Evolutionary conservation across 2,329 filamentous ascomycete species (phyloP), one percentile per base, ranked within the genome.

Genomic region (Paramyrothecium roridum): DNA sequence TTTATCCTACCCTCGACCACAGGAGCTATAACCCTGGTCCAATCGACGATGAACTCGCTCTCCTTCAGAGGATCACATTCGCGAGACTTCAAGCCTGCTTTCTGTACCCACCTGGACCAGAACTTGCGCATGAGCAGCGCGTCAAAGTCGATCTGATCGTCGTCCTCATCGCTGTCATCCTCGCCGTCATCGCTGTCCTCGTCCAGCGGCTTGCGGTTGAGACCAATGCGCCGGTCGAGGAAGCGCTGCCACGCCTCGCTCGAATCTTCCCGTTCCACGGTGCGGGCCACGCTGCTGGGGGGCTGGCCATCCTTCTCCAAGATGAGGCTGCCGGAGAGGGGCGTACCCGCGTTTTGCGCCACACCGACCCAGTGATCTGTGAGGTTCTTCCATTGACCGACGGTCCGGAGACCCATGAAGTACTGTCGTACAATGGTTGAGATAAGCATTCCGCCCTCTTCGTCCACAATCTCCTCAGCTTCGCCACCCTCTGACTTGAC

Each of bases 371-470:
- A 96, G 67, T 91, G 86, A 1, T 80, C 76, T 16, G 87, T 83
- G 76, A 89, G 89, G 56, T 85, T 80, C 57, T 83, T 85, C 92
- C 92, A 96, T 64, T 85, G 84, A 19, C 91, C 90, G 23, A 96
- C 75, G 1, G 93, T 88, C 54, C 90, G 90, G 47, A 96, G 79
- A 8, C 87, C 89, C 81, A 96, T 88, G 72, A 96, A 96, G 72
- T 96, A 96, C 68, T 96, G 92, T 13, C 92, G 85, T 20, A 97
- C 79, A 69, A 97, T 87, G 66, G 89, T 90, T 50, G 89, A 92
- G 63, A 96, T 90, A 54, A 96, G 79, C 17, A 96, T 86, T 3
- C 92, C 93, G 62, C 90, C 93, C 68, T 97, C 92, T 65, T 96
- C 91, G 30, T 85, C 86, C 6, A 96, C 87, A 17, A 96, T 75